Conservation (phyloP, 1,284 basidiomycete genomes). For the Trametes hirsuta region DNA sequence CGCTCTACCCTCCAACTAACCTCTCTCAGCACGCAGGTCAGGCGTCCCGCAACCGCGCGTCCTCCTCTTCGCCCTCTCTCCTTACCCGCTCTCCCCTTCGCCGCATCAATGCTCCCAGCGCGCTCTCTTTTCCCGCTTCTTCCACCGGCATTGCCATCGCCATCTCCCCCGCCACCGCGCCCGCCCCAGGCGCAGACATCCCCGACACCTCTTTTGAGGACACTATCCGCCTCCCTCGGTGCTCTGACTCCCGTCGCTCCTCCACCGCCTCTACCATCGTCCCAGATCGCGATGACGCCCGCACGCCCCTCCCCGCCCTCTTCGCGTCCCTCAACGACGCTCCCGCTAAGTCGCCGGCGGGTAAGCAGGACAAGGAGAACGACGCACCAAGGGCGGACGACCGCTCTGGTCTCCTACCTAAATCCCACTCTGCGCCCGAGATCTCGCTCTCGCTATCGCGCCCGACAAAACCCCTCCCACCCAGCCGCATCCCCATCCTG, state of each 20-base stretch:
- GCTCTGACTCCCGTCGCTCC: not conserved
- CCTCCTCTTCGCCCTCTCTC: not conserved
- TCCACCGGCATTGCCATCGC: not conserved
- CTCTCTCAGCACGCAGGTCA: slow-evolving; percentile 8
- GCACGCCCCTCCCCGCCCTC: not conserved
- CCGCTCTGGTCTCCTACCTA: not conserved
- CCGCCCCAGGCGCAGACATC: not conserved
- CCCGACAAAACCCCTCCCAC: slow-evolving; percentile 5
- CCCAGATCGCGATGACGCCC: slow-evolving; percentile 1
- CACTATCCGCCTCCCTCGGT: slow-evolving; percentile 1
- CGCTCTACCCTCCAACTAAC: not conserved
- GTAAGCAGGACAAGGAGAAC: not conserved
- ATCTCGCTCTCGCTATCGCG: not conserved
- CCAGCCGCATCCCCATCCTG: slow-evolving; percentile 9
- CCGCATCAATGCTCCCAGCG: not conserved
- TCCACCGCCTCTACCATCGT: slow-evolving; percentile 2
- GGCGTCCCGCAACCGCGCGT: not conserved
- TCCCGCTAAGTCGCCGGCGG: not conserved
- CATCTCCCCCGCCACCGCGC: not conserved
- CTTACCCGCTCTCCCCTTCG: not conserved
- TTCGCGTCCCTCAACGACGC: not conserved
- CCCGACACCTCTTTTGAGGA: not conserved
- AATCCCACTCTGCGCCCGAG: not conserved
- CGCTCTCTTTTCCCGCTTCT: not conserved
- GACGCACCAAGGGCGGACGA: not conserved